Base-by-base conservation (phyloP, 2,329 filamentous ascomycete species). In the Pestalotiopsis sp. region DNA sequence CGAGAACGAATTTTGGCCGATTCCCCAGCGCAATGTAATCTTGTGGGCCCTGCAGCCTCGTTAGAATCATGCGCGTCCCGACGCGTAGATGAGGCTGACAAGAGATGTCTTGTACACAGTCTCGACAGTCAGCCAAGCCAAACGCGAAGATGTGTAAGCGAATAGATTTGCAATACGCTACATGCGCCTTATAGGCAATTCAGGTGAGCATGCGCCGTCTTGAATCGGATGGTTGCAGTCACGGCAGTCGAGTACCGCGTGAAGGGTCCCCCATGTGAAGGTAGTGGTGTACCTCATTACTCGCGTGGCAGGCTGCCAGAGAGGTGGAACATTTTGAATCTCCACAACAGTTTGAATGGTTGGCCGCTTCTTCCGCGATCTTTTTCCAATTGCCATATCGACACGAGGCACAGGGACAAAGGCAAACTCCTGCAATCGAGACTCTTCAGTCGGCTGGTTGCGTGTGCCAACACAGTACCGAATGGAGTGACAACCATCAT, bases 41-140 rank as follows among this genome's bases (percentile, higher is more conserved):
- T 61, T 39, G 58, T 61, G 58, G 58, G 26, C 35, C 58, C 30
- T 61, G 58, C 30, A 61, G 58, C 58, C 58, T 61, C 58, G 58
- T 17, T 35, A 13, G 56, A 58, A 22, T 22, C 22, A 17, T 35
- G 22, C 22, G 22, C 44, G 40, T 44, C 40, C 30, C 4, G 44
- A 52, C 44, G 44, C 38, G n/a, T 61, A 61, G 58, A 61, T 61
- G 58, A 61, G 58, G 58, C 58, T 61, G 58, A 39, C 58, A 13
- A 61, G 30, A n/a, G 26, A 61, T 35, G 58, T 20, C 58, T 17
- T 22, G 22, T n/a, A 20, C 22, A 35, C 13, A 26, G 26, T 26
- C 26, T 26, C 26, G 26, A 26, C 4, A 30, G 56, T 22, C 11
- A 14, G 22, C 24, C 56, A 22, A 26, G 56, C 7, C 20, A n/a